phyloP scores from a whole-genome alignment of 2,329 filamentous ascomycete species.

The Exophiala sideris region DNA sequence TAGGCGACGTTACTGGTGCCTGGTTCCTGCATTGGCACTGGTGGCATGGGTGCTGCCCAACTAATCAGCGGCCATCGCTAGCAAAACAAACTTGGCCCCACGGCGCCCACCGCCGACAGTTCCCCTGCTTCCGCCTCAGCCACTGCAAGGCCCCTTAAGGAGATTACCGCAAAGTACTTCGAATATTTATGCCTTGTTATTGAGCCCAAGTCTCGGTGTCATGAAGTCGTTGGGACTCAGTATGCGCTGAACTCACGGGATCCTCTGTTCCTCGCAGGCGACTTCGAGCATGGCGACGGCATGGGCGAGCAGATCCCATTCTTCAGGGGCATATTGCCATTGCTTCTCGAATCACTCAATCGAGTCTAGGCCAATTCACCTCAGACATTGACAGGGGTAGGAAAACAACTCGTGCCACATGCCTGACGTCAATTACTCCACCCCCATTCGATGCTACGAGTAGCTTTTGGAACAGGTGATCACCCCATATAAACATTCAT shows the following conservation, averaged over 20 bases:
- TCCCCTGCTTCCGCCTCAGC: not conserved
- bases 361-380: not conserved
- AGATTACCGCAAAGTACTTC: not conserved
- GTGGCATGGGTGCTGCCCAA: not conserved
- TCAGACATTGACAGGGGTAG: conserved; percentile 2
- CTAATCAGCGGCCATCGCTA: not conserved
- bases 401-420: not conserved
- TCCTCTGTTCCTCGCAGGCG: not conserved
- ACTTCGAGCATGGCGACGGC: not conserved
- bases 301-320: not conserved
- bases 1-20: no score
- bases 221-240: no score
- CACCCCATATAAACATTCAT: no score
- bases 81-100: not conserved
- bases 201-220: no score
- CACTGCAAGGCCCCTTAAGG: not conserved
- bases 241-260: not conserved
- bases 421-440: not conserved
- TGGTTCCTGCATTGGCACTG: not conserved
- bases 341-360: not conserved
- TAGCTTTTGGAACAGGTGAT: no score
- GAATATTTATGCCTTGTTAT: no score
- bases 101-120: not conserved
- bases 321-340: not conserved
- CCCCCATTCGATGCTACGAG: no score